phyloP scores from a whole-genome alignment of 345 rosid genomes.

The Streptanthus diversifolius region DNA sequence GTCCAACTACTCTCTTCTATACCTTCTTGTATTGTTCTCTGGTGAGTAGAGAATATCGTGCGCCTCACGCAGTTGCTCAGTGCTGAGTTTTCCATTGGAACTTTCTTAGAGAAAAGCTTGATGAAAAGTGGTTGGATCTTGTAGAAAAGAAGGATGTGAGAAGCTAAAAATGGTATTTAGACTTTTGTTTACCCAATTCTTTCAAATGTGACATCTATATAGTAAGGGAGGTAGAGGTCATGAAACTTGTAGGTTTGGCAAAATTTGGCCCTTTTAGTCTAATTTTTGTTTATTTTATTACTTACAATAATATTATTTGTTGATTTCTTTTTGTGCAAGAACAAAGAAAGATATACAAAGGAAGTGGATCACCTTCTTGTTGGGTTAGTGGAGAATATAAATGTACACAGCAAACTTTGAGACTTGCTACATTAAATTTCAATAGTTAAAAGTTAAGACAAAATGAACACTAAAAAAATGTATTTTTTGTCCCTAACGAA shows the following conservation, averaged over 20 bases:
- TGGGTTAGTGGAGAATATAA: conserved; percentile 8
- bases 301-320: conserved; percentile 3
- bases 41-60: conserved; percentile 13
- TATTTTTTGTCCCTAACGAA: neutral
- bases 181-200: conserved; percentile 5
- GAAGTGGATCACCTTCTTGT: conserved; percentile 33
- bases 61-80: conserved; percentile 26
- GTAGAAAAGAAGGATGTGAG: neutral
- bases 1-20: conserved; percentile 37
- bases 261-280: conserved; percentile 4
- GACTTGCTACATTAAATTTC: neutral
- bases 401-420: conserved; percentile 4
- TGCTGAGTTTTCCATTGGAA: conserved; percentile 26
- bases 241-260: conserved; percentile 17
- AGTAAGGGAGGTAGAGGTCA: conserved; percentile 2
- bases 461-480: neutral
- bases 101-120: conserved; percentile 4
- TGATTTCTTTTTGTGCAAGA: conserved; percentile 18
- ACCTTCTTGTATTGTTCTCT: conserved; percentile 18
- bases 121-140: neutral
- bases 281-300: neutral
- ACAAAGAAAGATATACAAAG: conserved; percentile 1
- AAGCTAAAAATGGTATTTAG: conserved; percentile 4
- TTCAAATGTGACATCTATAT: conserved; percentile 21
- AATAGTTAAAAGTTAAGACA: neutral